Evolutionary conservation across 2,329 filamentous ascomycete species (phyloP), one percentile per base, ranked within the genome.

Genomic region (Plectosphaerella cucumerina): DNA sequence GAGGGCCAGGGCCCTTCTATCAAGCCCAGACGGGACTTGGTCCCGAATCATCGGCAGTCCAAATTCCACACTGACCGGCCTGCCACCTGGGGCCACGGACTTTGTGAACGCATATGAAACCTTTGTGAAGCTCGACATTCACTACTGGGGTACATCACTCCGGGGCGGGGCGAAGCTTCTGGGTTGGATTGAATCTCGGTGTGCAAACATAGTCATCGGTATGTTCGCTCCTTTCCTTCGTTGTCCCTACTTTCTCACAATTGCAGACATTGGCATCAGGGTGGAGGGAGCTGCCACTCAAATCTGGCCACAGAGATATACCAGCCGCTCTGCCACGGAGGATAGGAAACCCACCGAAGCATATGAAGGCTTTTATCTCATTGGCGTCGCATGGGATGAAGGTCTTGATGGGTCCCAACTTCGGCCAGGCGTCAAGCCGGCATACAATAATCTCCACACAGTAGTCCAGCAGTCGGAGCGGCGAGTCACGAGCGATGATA

Each of bases 121-220:
- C 48, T 88, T 83, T 59, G 65, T 84, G 51, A 81, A 78, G 58
- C 75, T 88, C 48, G 78, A 85, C 51, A 72, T 81, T 1, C 81
- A 84, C 44, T 87, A 84, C 63, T 88, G 85, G 85, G 83, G 82
- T 1, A 66, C 76, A 6, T 81, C 81, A 2, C 65, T 74, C 1
- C 66, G 73, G 1, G 80, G 76, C 49, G 80, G 81, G 1, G 77
- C 75, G 18, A 68, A 71, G 12, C 75, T 85, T 45, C 67, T 86
- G 0, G 80, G 81, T 11, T 87, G 84, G 84, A 63, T 87, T 2
- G 84, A 87, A 58, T 84, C 81, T 8, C 74, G 79, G 50, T 82
- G 77, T 50, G 71, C 82, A 2, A 68, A 72, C 52, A 66, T 87
- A 33, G 71, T 87, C 18, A 76, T 81, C 53, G 80, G 80, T 82